phyloP scores from a whole-genome alignment of 768 basidiomycete species.

The Serendipita sp. region DNA sequence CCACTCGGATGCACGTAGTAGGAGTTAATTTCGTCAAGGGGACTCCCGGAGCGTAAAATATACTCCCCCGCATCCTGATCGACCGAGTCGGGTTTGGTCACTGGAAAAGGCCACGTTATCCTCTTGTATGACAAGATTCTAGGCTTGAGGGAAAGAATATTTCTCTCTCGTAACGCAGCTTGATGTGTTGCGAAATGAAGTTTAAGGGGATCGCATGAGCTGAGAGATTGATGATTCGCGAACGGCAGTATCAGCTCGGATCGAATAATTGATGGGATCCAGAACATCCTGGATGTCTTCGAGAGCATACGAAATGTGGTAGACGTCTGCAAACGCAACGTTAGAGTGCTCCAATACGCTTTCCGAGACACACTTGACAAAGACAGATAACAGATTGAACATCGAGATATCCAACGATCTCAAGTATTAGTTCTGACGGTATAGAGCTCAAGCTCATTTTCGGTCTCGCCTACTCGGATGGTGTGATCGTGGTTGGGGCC shows the following conservation, averaged over 20 bases:
- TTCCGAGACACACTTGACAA: no score
- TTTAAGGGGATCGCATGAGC: background rate
- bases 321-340: no score
- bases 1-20: no score
- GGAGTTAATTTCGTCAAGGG: no score
- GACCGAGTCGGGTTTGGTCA: no score
- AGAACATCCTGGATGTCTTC: background rate
- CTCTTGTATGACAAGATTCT: background rate
- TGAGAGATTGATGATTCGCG: background rate
- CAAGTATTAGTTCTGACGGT: no score
- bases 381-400: no score
- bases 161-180: background rate
- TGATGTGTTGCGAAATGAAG: background rate
- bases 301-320: background rate
- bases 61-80: no score
- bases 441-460: no score
- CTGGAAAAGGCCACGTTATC: background rate
- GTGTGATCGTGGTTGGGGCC: background rate
- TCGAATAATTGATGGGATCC: background rate
- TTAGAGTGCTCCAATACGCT: no score
- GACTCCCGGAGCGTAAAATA: no score
- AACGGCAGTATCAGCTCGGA: background rate
- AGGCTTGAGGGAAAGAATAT: background rate
- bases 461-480: background rate
- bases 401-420: no score